Percentiles rank a stretch among this genome's conserved stretches.
Evolutionary conservation across 2,329 filamentous ascomycete species (phyloP).

Genomic region (Nannizziopsis arthrosporioides): DNA sequence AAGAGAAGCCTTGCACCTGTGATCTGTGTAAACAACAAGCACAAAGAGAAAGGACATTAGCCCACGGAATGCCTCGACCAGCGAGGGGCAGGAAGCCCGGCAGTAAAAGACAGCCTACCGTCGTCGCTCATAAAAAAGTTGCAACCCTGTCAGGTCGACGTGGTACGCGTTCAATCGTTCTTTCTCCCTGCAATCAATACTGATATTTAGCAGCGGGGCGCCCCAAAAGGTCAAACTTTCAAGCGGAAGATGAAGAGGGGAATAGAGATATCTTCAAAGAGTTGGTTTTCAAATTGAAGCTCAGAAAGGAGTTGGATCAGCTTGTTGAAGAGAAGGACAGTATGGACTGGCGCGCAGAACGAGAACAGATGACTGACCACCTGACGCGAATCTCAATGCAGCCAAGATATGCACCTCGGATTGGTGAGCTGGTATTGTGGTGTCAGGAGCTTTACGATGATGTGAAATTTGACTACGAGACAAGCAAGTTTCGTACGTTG

Average conservation of each 20-base stretch:
- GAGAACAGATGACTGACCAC: conserved; percentile 31
- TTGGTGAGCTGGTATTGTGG: conserved; percentile 49
- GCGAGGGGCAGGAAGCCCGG: not conserved
- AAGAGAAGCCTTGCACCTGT: conserved; percentile 39
- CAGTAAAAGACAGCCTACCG: conserved; percentile 2
- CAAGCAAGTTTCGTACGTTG: conserved; percentile 25
- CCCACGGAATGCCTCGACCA: conserved; percentile 8
- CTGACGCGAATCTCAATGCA: conserved; percentile 35
- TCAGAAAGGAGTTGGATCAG: conserved; percentile 32
- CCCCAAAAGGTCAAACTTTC: conserved; percentile 11
- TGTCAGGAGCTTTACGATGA: conserved; percentile 25
- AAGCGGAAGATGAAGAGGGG: conserved; percentile 39
- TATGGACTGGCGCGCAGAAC: conserved; percentile 47
- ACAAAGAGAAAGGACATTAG: conserved; percentile 9
- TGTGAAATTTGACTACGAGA: conserved; percentile 27
- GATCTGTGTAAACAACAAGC: conserved; percentile 33
- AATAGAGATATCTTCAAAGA: conserved; percentile 43
- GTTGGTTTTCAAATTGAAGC: conserved; percentile 39
- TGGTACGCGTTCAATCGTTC: not conserved
- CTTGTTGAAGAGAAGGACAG: conserved; percentile 40
- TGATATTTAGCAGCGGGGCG: conserved; percentile 1
- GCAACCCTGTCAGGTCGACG: not conserved
- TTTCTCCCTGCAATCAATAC: not conserved
- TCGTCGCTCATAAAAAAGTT: not conserved
- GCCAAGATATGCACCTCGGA: conserved; percentile 42